These are phyloP conservation scores for Penstemon barbatus DNA, from an alignment of 257 asterid genomes.

Conservation along the genomic window DNA sequence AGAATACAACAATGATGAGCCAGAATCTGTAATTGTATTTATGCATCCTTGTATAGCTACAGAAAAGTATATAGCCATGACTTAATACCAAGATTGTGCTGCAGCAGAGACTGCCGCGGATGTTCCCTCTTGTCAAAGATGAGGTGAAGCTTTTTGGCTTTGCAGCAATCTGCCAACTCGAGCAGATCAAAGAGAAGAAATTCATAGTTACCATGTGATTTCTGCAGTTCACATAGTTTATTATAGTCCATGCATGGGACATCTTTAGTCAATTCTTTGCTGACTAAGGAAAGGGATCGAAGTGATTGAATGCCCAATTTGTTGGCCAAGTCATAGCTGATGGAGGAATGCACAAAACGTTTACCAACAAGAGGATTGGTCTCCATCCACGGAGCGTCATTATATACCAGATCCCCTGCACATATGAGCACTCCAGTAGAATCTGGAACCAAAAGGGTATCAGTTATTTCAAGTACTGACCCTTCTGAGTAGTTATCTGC, in stretches of 20 bases:
- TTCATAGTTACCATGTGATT: conserved; percentile 64
- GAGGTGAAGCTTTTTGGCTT: conserved; percentile 83
- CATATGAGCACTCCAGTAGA: conserved; percentile 71
- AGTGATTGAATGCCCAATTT: conserved; percentile 86
- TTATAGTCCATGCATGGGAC: conserved; percentile 88
- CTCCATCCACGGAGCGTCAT: conserved; percentile 98
- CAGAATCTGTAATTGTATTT: conserved; percentile 13
- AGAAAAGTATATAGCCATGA: conserved; percentile 23
- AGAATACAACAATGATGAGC: conserved; percentile 10
- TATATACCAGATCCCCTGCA: conserved; percentile 78
- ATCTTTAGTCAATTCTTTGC: conserved; percentile 87
- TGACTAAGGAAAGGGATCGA: conserved; percentile 80
- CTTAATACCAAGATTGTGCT: conserved; percentile 88
- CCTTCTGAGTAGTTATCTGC: conserved; percentile 61
- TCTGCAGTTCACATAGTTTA: conserved; percentile 74
- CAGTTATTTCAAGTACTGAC: conserved; percentile 45
- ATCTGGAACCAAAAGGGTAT: conserved; percentile 71
- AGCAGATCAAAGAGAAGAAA: conserved; percentile 90
- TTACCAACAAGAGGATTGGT: conserved; percentile 61
- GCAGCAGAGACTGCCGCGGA: conserved; percentile 80
- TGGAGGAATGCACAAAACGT: conserved; percentile 72
- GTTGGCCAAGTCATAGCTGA: conserved; percentile 74
- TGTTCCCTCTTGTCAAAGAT: conserved; percentile 93
- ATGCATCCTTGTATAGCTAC: conserved; percentile 18
- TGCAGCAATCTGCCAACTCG: conserved; percentile 97